Base-by-base conservation (phyloP, 2,329 filamentous ascomycete species). In the Diaporthe vexans region DNA sequence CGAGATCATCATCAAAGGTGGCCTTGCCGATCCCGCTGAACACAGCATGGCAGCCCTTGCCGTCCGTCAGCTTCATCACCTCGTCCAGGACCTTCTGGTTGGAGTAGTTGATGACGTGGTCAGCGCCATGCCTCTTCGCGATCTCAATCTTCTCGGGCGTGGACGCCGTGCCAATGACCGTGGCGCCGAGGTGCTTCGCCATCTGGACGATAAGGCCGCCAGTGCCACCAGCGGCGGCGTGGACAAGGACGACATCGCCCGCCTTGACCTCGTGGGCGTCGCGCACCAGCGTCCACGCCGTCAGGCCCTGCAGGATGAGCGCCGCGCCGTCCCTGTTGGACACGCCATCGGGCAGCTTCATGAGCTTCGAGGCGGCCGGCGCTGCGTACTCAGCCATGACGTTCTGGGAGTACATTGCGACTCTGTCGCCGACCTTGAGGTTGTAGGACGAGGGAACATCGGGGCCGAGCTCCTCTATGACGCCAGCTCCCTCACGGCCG, bases 11-110 rank as follows among this genome's bases (percentile, higher is more conserved):
- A 29, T 76, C 72, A 58, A 76, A 76, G 0, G 95, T 98, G 61
- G 89, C 88, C 85, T 94, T 94, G 13, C 95, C 95, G 7, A 97
- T 94, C 13, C 94, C 94, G 81, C 97, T 95, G 80, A 94, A 97
- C 24, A 97, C 93, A 10, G 92, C 95, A 76, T 91, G 89, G 4
- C 93, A 92, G 9, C 95, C 95, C 76, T 91, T 86, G 0, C 93
- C 93, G 6, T 87, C 90, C 0, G 95, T 97, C 57, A 94, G 90
- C 79, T 92, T 87, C 78, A 88, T 85, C 7, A 94, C 91, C 80
- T 89, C 88, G 58, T 82, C 82, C 71, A 89, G 88, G 26, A 93
- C 85, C 77, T 88, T 87, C 54, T 91, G 89, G 65, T 86, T 82
- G 57, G 84, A 83, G 79, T 96, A 97, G 82, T 94, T 93, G 79